Evolutionary conservation across 805 yeast species (phyloP), one percentile per base, ranked within the genome.

Genomic region (Candida loeiensis): DNA sequence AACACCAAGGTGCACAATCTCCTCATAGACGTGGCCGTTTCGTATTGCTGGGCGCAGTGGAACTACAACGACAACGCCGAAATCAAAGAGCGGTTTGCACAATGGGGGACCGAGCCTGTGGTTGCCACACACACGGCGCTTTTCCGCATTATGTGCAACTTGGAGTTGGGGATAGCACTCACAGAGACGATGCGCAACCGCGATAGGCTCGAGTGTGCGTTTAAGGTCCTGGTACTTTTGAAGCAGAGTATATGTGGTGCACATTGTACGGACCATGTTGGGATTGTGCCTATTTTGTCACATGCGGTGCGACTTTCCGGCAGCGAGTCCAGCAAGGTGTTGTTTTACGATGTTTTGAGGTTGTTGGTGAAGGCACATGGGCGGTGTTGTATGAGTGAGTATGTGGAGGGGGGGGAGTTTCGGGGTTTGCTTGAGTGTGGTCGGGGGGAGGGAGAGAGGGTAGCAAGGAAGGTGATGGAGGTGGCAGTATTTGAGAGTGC

Each of bases 31-130:
- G 51, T 68, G 51, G 44, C 74, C 2, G 49, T 74, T 13, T 63
- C 60, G 35, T 75, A 72, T 45, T 69, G 75, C 40, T 69, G 71
- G 55, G 55, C 64, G 7, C 75, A 73, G 43, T 74, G 76, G 76
- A 51, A 52, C 16, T 69, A 26, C 25, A 30, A 32, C 6, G 44
- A 54, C n/a, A 12, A 13, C n/a, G n/a, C n/a, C 6, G 43, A 44
- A 7, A 39, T 48, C 7, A 18, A 41, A 15, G 19, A n/a, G 14
- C 49, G 46, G 30, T 66, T 66, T 37, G 34, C 45, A 9, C 45
- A 43, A 3, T 71, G 75, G 73, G 51, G 61, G 9, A 36, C 12
- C 41, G 5, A 55, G 6, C 71, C 71, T 4, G 39, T 50, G 3
- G 47, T 64, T 4, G 64, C 58, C 35, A 50, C 55, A 3, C 56